Evolutionary conservation across 1,284 basidiomycete genomes (phyloP).

Genomic region (Naganishia albida): DNA sequence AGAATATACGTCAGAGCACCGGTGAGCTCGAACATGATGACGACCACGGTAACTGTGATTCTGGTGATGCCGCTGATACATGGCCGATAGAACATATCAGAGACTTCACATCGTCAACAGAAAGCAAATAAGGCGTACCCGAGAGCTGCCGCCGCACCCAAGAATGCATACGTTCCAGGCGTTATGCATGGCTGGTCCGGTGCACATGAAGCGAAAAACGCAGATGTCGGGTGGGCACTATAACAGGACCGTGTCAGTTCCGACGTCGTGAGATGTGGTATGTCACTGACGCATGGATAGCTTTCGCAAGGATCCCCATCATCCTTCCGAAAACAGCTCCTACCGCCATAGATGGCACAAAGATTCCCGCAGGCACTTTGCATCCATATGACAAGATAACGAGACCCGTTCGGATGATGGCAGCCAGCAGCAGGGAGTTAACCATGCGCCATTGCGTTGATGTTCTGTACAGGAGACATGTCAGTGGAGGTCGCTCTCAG

Average conservation of each 20-base stretch:
- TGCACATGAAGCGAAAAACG: constrained; percentile 85
- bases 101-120: not conserved
- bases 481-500: not conserved
- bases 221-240: constrained; percentile 76
- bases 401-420: constrained; percentile 78
- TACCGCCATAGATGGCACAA: constrained; percentile 96
- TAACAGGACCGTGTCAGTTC: not conserved
- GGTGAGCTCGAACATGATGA: constrained; percentile 99
- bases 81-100: constrained; percentile 7
- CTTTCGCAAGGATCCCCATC: constrained; percentile 93
- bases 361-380: constrained; percentile 96
- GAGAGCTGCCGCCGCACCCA: constrained; percentile 91
- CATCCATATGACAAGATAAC: constrained; percentile 93
- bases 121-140: constrained; percentile 59
- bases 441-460: constrained; percentile 92
- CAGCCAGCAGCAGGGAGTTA: constrained; percentile 88
- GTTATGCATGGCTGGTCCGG: constrained; percentile 96
- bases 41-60: constrained; percentile 95
- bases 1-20: constrained; percentile 96
- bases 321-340: constrained; percentile 94
- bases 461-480: constrained; percentile 60
- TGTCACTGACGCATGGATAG: constrained; percentile 71
- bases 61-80: constrained; percentile 83
- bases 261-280: constrained; percentile 3
- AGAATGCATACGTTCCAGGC: constrained; percentile 93